These are phyloP conservation scores for Tribonema minus DNA, from an alignment of 108 stramenopile species.

Conservation along the genomic window DNA sequence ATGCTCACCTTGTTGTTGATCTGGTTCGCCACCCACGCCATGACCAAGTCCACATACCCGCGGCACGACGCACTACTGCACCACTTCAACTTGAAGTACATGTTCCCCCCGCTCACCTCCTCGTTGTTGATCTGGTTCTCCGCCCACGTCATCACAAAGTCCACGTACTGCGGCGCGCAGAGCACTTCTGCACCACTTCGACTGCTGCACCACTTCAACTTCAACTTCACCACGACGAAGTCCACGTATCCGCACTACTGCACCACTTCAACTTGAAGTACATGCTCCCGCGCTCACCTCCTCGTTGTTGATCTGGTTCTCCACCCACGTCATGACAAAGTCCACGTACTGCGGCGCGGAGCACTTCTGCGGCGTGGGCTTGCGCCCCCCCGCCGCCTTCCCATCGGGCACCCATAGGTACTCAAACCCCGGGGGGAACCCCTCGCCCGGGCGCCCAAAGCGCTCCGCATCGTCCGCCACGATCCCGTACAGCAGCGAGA, in stretches of 20 bases:
- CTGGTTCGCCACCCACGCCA: too few relatives aligned
- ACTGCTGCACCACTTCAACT: too few relatives aligned
- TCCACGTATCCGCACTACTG: too few relatives aligned
- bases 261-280: too few relatives aligned
- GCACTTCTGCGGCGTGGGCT: conserved; percentile 30
- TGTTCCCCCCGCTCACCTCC: too few relatives aligned
- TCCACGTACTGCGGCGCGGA: conserved; percentile 56
- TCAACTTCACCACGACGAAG: too few relatives aligned
- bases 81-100: too few relatives aligned
- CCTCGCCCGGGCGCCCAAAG: conserved; percentile 30
- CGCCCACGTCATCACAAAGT: too few relatives aligned
- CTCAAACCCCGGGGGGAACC: conserved; percentile 45
- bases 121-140: too few relatives aligned
- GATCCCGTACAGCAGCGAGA: conserved; percentile 56
- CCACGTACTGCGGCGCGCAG: conserved; percentile 55
- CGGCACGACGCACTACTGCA: too few relatives aligned
- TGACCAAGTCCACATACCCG: too few relatives aligned
- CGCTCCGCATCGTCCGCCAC: conserved; percentile 42
- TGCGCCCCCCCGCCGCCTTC: neutral
- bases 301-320: conserved; percentile 60
- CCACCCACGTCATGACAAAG: conserved; percentile 61
- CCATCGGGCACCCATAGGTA: conserved; percentile 43
- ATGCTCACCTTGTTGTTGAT: conserved; percentile 55
- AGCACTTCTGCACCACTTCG: conserved; percentile 40
- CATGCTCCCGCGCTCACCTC: neutral